Base-by-base conservation (phyloP, 257 asterid species). In the Salvia hispanica region DNA sequence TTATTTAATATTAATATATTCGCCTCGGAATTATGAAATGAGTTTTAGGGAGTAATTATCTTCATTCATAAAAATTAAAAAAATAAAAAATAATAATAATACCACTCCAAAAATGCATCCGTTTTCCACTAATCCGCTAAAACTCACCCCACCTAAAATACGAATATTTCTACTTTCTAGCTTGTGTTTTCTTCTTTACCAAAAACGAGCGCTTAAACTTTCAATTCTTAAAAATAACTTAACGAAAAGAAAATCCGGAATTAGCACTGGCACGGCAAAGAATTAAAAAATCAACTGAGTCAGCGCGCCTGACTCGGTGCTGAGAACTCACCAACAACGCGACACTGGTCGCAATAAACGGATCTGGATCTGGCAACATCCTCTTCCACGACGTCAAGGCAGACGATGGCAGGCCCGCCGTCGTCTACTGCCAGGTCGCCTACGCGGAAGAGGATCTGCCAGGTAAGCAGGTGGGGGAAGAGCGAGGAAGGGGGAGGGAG, bases 311-410 rank as follows among this genome's bases (percentile, higher is more conserved):
- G 66, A 72, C 72, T 79, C 81, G 68, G 77, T 16, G 77, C 58
- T 40, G 70, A 66, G 34, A 78, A 90, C 97, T 92, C 92, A 92
- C 98, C 98, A 57, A 93, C 98, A 66, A 93, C 98, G 47, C 96
- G 93, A 73, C 98, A 93, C 83, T 90, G 98, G 86, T 93, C 98
- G 77, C 98, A 93, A 67, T 93, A 93, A 61, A 88, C 78, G 60
- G 95, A 85, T 82, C 93, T 88, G 82, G 96, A 88, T 85, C 97
- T 90, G 51, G 85, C 76, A 9, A 93, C 98, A 55, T 93, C 97
- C 81, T 93, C 98, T 76, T 93, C 98, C 63, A 93, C 88, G 58
- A 93, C 88, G 74, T 93, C 96, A 4, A 90, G 82, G 72, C 82
- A 80, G 61, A 90, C 92, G 58, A 82, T 77, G 71, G 89, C 85